These are phyloP conservation scores for Phialophora verrucosa DNA, from an alignment of 2,329 filamentous ascomycete genomes.

Conservation along the genomic window DNA sequence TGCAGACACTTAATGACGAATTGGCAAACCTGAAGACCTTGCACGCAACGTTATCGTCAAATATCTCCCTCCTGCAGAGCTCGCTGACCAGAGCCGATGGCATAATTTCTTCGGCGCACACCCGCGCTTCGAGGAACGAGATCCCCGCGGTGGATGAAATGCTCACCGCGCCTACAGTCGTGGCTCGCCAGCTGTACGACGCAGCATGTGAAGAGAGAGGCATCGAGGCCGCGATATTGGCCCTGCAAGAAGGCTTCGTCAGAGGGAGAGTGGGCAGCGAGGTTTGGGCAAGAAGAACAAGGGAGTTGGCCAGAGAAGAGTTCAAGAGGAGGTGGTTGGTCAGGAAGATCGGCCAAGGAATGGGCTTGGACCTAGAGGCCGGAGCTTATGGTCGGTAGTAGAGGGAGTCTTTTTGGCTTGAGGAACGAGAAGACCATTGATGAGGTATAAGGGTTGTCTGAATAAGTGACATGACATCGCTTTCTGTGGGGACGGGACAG, in stretches of 20 bases:
- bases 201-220: slow-evolving; percentile 87
- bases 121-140: slow-evolving; percentile 56
- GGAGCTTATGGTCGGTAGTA: slow-evolving; percentile 2
- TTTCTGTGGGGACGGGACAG: not conserved
- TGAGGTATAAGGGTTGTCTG: too few species aligned
- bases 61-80: slow-evolving; percentile 77
- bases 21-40: slow-evolving; percentile 72
- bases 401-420: not conserved
- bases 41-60: slow-evolving; percentile 72
- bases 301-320: slow-evolving; percentile 55
- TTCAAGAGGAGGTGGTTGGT: slow-evolving; percentile 55
- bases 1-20: slow-evolving; percentile 74
- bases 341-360: slow-evolving; percentile 53
- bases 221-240: slow-evolving; percentile 84
- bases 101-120: slow-evolving; percentile 74
- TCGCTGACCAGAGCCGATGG: slow-evolving; percentile 78
- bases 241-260: slow-evolving; percentile 52
- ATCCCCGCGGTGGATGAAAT: slow-evolving; percentile 85
- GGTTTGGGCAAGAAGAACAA: slow-evolving; percentile 54
- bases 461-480: not conserved
- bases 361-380: slow-evolving; percentile 48
- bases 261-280: slow-evolving; percentile 53
- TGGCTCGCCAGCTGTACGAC: slow-evolving; percentile 89
- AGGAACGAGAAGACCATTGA: not conserved
- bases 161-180: slow-evolving; percentile 89